phyloP scores from a whole-genome alignment of 306 rosid species.

The Benincasa hispida region DNA sequence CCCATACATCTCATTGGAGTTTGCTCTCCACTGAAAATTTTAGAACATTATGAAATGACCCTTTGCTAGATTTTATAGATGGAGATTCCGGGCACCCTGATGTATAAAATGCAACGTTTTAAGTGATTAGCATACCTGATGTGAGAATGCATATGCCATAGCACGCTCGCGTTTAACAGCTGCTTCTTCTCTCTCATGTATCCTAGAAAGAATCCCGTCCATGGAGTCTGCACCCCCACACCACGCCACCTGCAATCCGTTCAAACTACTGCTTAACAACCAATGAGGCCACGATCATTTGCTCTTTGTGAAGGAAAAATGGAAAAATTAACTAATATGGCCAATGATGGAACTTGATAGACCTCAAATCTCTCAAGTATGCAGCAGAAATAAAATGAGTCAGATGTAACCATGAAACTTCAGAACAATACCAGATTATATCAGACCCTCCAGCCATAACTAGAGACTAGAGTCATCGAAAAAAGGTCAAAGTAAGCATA shows the following conservation, averaged over 20 bases:
- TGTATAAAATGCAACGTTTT: not conserved
- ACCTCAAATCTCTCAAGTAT: not conserved
- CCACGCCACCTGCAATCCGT: constrained; percentile 65
- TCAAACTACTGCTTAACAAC: constrained; percentile 1
- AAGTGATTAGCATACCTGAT: constrained; percentile 49
- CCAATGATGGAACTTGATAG: not conserved
- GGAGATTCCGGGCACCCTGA: not conserved
- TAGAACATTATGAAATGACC: constrained; percentile 20
- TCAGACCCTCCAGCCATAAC: not conserved
- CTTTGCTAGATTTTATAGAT: constrained; percentile 11
- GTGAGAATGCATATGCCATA: constrained; percentile 98
- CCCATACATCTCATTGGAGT: constrained; percentile 60
- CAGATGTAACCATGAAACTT: not conserved
- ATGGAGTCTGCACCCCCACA: constrained; percentile 70
- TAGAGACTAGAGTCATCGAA: not conserved
- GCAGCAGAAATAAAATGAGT: not conserved
- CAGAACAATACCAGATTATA: not conserved
- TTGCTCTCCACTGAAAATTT: constrained; percentile 85
- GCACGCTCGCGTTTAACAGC: constrained; percentile 84
- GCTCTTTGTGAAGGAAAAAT: not conserved
- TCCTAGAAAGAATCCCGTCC: constrained; percentile 64
- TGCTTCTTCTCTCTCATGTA: constrained; percentile 91
- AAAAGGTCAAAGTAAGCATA: not conserved
- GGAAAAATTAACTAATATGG: not conserved
- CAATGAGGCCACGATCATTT: not conserved